Evolutionary conservation across 1,284 basidiomycete genomes (phyloP).

Genomic region (Leccinum pallidistipes): DNA sequence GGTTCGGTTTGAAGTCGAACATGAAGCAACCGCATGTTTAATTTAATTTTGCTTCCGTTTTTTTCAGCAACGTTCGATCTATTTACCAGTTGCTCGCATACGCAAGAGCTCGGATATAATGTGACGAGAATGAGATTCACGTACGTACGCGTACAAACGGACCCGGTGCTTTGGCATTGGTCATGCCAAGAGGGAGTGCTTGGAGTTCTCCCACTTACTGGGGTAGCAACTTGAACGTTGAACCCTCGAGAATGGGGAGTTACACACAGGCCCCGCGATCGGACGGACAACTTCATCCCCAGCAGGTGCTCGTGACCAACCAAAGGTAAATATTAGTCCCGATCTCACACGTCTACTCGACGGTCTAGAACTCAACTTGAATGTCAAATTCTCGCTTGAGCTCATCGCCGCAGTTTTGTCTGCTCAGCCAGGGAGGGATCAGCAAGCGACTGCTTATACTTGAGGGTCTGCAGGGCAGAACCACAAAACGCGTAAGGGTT

Average conservation of each 20-base stretch:
- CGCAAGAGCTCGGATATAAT: conserved; percentile 15
- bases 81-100: conserved; percentile 1
- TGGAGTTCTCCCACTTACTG: conserved; percentile 10
- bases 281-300: not conserved
- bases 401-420: conserved; percentile 29
- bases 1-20: conserved; percentile 14
- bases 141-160: conserved; percentile 11
- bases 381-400: conserved; percentile 33
- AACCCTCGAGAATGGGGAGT: conserved; percentile 20
- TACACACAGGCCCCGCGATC: conserved; percentile 13
- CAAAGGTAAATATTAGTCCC: conserved; percentile 8
- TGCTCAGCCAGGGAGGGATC: conserved; percentile 21
- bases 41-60: conserved; percentile 4
- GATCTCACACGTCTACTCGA: conserved; percentile 19
- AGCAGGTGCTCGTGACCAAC: conserved; percentile 6
- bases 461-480: conserved; percentile 38
- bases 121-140: conserved; percentile 7
- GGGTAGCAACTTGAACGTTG: conserved; percentile 1
- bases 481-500: conserved; percentile 20
- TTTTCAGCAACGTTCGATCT: conserved; percentile 6
- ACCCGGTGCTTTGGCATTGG: conserved; percentile 16
- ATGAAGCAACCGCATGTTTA: conserved; percentile 19
- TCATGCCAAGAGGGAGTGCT: conserved; percentile 17
- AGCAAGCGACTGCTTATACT: conserved; percentile 19
- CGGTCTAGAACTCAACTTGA: conserved; percentile 28